phyloP scores from a whole-genome alignment of 179 eudicot genomes.

The Gypsophila paniculata region DNA sequence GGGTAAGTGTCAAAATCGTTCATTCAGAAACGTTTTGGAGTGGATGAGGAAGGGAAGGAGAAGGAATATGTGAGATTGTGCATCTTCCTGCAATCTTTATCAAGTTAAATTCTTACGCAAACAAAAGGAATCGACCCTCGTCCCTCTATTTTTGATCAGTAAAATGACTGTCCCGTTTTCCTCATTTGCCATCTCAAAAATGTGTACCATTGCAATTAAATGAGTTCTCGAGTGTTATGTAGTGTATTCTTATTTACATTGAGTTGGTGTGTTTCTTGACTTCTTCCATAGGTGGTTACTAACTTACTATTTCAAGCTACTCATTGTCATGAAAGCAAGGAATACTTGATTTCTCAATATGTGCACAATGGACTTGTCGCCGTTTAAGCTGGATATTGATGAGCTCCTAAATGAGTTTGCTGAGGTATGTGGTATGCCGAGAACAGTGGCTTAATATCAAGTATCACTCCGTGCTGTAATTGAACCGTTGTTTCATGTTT shows the following conservation, averaged over 20 bases:
- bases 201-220: not conserved
- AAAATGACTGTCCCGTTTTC: not conserved
- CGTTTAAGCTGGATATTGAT: slow-evolving; percentile 68
- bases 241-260: not conserved
- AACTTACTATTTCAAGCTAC: not conserved
- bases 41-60: not conserved
- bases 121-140: not conserved
- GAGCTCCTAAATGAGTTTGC: slow-evolving; percentile 68
- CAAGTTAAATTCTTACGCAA: not conserved
- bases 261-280: not conserved
- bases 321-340: not conserved
- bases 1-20: too few species aligned
- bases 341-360: not conserved
- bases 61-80: not conserved
- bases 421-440: slow-evolving; percentile 50
- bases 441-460: not conserved
- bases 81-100: not conserved
- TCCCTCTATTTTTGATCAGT: not conserved
- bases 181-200: not conserved
- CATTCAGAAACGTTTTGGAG: not conserved
- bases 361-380: slow-evolving; percentile 53
- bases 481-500: not conserved
- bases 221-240: not conserved
- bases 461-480: not conserved
- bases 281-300: slow-evolving; percentile 5